Evolutionary conservation across 345 rosid species (phyloP), one percentile per base, ranked within the genome.

Genomic region (Cardamine occulta): DNA sequence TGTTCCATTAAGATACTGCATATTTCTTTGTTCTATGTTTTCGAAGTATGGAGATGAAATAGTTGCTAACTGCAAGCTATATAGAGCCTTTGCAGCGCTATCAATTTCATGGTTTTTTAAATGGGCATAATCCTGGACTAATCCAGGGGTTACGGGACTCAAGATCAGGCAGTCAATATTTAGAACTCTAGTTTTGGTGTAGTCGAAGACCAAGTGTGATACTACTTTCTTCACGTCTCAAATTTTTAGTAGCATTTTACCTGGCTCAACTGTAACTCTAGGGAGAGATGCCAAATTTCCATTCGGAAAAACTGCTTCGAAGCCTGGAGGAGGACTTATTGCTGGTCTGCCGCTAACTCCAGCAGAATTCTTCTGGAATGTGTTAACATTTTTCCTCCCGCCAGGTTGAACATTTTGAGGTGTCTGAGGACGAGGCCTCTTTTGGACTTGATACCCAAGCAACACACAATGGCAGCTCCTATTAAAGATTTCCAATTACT

Each of bases 401-500:
- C 63, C 73, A 65, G 81, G 26, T 60, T 72, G 76, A 60, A 63
- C 79, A 44, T 23, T 79, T 23, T 73, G 68, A 37, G 80, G 44
- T 48, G 62, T 74, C 12, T 71, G 18, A 40, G 47, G 67, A 68
- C 77, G 84, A 81, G 74, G 66, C 84, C 78, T 94, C 78, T 72
- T 91, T 11, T 1, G 64, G 39, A 62, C 82, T 51, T 68, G 88
- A 84, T 94, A 91, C n/a, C 98, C 98, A 76, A 94, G 84, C 76
- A 90, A 80, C 69, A 78, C 86, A 77, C 90, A 91, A 85, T 88
- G 91, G 80, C 76, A 83, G 65, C 81, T 82, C 99, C 99, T 95
- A 80, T 76, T 32, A 82, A 74, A 83, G 34, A 55, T 55, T 40
- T 72, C 7, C 70, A 53, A 67, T 61, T 24, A 75, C 63, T 68